Base-by-base conservation (phyloP, 768 basidiomycete species). In the Psilocybe azurescens region DNA sequence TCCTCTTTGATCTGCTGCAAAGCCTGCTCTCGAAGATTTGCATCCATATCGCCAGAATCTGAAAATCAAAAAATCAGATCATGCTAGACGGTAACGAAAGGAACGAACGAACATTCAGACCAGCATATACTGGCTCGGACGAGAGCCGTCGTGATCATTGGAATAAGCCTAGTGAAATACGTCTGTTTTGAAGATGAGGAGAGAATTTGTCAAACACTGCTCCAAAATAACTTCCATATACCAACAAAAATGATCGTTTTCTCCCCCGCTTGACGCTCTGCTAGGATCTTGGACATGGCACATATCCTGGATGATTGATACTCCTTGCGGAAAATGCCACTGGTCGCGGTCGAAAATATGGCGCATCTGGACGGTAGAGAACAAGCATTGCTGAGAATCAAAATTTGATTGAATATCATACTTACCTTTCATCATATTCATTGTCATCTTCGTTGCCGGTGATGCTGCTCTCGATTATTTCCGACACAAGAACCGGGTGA, bases 181-280 rank as follows among this genome's bases (percentile, higher is more conserved):
- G 67, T 64, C 67, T 68, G 44, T 8, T 4, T 4, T 10, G 7
- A 28, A 24, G 20, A n/a, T n/a, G n/a, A 24, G 41, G 38, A 39
- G 14, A 39, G 41, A n/a, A 0, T 5, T 11, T 44, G n/a, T 44
- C 41, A 44, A 13, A 13, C 41, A 13, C 1, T 11, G 33, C 33
- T 36, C 24, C 0, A 24, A 24, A 24, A 24, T 24, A 24, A 24
- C 24, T 24, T 24, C 24, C 24, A 24, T 24, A 14, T 5, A 20
- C 60, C 44, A 18, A 68, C 67, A 39, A 68, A 68, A 51, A 68
- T 64, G 18, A 66, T 64, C 13, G 67, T 59, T 49, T 68, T 68
- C 47, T 66, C 55, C 0, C 61, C 65, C 11, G 30, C 16, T 24
- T 32, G 13, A 7, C 57, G 59, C 16, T 28, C 39, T 18, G 38